phyloP scores from a whole-genome alignment of 305 asterid species.

The Petunia hybrid region DNA sequence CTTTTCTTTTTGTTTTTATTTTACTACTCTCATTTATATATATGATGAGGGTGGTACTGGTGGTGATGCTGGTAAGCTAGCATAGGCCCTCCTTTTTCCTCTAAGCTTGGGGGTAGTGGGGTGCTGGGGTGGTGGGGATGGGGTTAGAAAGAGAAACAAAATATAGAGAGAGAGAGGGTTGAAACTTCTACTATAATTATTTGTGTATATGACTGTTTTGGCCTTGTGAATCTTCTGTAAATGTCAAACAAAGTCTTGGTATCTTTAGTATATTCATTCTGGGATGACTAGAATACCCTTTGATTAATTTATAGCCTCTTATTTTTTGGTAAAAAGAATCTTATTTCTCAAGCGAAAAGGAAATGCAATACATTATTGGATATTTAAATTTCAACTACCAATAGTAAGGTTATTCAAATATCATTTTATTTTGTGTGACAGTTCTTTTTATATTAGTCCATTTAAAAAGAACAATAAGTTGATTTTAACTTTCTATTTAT shows the following conservation, averaged over 20 bases:
- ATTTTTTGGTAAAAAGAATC: background rate
- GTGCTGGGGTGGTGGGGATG: conserved; percentile 35
- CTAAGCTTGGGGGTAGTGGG: conserved; percentile 28
- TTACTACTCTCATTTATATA: conserved; percentile 48
- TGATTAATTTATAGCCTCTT: conserved; percentile 3
- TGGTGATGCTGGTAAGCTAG: conserved; percentile 1
- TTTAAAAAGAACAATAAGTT: too few relatives aligned
- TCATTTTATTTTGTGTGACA: too few relatives aligned
- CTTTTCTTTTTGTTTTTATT: conserved; percentile 60
- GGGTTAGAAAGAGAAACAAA: conserved; percentile 34
- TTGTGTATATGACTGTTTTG: conserved; percentile 27
- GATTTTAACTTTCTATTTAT: too few relatives aligned
- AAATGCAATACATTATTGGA: background rate
- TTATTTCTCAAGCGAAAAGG: background rate
- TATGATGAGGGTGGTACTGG: conserved; percentile 34
- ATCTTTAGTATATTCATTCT: background rate
- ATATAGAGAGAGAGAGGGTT: conserved; percentile 25
- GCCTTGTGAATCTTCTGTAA: conserved; percentile 31
- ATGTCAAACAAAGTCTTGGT: background rate
- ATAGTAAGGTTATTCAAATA: background rate
- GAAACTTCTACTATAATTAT: conserved; percentile 13
- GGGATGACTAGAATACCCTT: conserved; percentile 7
- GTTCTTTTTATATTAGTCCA: too few relatives aligned
- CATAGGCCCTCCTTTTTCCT: background rate
- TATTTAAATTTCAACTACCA: too few relatives aligned